Percentiles rank a stretch among this genome's conserved stretches.
Evolutionary conservation across 192 early-diverging fungal species (phyloP).

Genomic region (Coemansia sp.): DNA sequence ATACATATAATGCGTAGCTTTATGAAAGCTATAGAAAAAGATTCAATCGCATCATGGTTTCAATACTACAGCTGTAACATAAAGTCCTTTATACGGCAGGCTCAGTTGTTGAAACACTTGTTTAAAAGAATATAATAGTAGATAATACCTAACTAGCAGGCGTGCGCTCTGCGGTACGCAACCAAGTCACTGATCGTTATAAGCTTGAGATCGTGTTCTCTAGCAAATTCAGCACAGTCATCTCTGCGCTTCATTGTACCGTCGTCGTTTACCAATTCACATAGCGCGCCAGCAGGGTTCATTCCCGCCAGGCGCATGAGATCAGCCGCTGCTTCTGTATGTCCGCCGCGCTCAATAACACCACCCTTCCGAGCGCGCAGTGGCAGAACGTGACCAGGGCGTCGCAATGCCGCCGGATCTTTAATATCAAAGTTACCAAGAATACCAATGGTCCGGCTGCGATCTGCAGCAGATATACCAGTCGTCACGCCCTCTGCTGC

Average conservation of each 20-base stretch:
- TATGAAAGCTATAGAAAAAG: not conserved
- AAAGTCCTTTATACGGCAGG: no score
- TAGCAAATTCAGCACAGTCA: conserved; percentile 85
- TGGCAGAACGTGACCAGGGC: conserved; percentile 95
- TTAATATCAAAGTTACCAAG: conserved; percentile 73
- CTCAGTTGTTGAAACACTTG: no score
- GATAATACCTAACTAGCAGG: conserved; percentile 7
- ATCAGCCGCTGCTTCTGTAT: conserved; percentile 93
- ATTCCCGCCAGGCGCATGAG: conserved; percentile 82
- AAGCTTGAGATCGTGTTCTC: conserved; percentile 77
- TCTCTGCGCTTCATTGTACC: conserved; percentile 94
- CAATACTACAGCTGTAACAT: no score
- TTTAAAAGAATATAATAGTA: not conserved
- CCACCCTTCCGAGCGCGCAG: conserved; percentile 81
- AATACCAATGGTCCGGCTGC: conserved; percentile 73
- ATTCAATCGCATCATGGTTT: no score
- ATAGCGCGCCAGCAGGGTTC: conserved; percentile 84
- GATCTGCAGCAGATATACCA: conserved; percentile 92
- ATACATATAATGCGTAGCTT: not conserved
- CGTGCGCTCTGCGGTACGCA: conserved; percentile 61
- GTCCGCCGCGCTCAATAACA: conserved; percentile 83
- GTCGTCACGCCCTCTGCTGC: conserved; percentile 84
- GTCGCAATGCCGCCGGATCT: conserved; percentile 67
- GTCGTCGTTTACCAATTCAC: conserved; percentile 88
- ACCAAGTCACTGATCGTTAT: conserved; percentile 89